Base-by-base conservation (phyloP, 2,329 filamentous ascomycete species). In the Phaeophleospora eucalypticola region DNA sequence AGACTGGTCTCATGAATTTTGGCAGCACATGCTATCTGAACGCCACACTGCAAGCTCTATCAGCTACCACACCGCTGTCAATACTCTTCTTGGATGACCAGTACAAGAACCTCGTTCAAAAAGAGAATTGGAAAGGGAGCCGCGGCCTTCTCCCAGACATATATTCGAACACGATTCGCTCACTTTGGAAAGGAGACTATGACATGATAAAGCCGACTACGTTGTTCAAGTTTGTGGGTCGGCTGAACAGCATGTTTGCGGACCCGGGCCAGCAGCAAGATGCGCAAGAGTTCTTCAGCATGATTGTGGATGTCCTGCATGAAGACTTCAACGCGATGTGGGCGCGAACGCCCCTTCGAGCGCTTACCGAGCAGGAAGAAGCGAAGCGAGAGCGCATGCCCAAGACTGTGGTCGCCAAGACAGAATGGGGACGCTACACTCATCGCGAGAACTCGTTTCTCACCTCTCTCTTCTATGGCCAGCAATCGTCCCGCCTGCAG, bases 11-110 rank as follows among this genome's bases (percentile, higher is more conserved):
- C 10, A 72, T 82, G 48, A 96, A 96, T 58, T 87, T 89, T 34
- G 81, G 82, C 1, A 84, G 86, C 38, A 90, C 86, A 55, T 96
- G 91, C 65, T 96, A 95, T 63, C 89, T 93, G 75, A 96, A 95
- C 67, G 84, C 88, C n/a, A 84, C 84, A 0, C 74, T 97, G 19
- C 91, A 97, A 67, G 86, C 86, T 50, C 71, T 96, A 15, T 86
- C 87, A 48, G 84, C 83, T 1, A 91, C 89, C 1, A 70, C 76
- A 7, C 72, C 76, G 15, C 67, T 84, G 35, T 80, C 78, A 63
- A 80, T 62, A 68, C 81, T 69, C 77, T 95, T 77, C 72, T 79
- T 69, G 64, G 82, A 70, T 72, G 84, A 72, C 62, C 85, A 63
- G 61, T 87, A 68, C 69, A 79, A 64, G 58, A 73, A 63, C 60